Conservation (phyloP, 768 basidiomycete genomes). For the Sarcodon sp. region DNA sequence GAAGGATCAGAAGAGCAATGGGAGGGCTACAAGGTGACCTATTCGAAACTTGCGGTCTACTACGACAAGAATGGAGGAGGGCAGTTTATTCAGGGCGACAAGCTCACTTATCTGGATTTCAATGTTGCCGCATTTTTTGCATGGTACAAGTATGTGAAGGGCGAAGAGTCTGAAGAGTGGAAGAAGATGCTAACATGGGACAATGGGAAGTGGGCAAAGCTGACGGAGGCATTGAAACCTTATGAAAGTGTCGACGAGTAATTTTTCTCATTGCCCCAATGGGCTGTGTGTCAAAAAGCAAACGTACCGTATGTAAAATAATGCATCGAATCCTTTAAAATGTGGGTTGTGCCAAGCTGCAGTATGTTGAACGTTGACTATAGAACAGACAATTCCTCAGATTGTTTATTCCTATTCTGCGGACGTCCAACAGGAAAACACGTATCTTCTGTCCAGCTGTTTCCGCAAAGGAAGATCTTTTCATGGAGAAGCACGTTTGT, state of each 20-base stretch:
- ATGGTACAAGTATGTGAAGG: slow-evolving; percentile 20
- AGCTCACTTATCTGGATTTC: slow-evolving; percentile 27
- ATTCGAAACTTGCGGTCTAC: slow-evolving; percentile 13
- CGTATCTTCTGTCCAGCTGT: no score
- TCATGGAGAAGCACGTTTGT: no score
- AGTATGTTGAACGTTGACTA: no score
- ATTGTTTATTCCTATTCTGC: no score
- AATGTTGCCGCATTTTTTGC: slow-evolving; percentile 18
- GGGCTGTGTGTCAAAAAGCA: no score
- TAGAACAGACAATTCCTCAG: no score
- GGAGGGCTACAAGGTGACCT: slow-evolving; percentile 20
- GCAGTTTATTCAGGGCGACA: slow-evolving; percentile 20
- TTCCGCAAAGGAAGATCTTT: no score
- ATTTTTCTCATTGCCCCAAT: not conserved
- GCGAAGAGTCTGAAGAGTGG: slow-evolving; percentile 29
- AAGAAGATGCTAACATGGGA: slow-evolving; percentile 23
- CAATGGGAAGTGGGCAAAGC: slow-evolving; percentile 24
- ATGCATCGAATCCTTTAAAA: no score
- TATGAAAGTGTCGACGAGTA: slow-evolving; percentile 11
- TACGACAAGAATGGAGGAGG: slow-evolving; percentile 4
- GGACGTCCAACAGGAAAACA: no score
- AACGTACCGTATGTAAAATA: no score
- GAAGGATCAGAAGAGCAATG: slow-evolving; percentile 18
- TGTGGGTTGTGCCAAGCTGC: no score
- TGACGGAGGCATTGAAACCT: slow-evolving; percentile 17